Evolutionary conservation across 2,329 filamentous ascomycete genomes (phyloP).

Genomic region (Colletotrichum sp.): DNA sequence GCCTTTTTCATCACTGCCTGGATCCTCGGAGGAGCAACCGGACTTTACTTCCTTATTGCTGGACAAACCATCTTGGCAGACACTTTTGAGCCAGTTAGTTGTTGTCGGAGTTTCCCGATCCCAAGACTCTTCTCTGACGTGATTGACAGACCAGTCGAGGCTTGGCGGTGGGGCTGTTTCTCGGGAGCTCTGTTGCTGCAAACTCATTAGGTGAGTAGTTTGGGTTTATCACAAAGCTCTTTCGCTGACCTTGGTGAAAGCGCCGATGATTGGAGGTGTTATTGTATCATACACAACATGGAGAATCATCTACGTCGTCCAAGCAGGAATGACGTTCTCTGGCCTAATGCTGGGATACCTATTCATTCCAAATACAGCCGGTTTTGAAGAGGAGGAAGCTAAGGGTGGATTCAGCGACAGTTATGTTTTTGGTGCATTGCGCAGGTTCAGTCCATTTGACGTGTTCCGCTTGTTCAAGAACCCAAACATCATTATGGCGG

Average conservation of each 20-base stretch:
- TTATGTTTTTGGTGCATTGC: background rate
- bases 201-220: background rate
- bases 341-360: background rate
- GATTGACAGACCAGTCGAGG: background rate
- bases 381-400: background rate
- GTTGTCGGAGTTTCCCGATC: background rate
- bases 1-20: background rate
- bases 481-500: background rate
- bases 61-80: background rate
- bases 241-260: background rate
- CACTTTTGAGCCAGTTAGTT: background rate
- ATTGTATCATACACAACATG: background rate
- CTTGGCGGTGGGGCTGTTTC: background rate
- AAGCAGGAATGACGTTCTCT: background rate
- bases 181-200: background rate
- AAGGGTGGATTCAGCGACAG: background rate
- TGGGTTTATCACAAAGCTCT: rapidly evolving
- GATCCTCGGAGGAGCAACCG: background rate
- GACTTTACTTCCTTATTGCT: background rate
- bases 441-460: background rate
- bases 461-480: background rate
- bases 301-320: background rate
- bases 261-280: background rate
- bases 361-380: background rate
- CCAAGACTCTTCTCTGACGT: background rate